Conservation (phyloP, 2,329 filamentous ascomycete genomes). For the Periconia macrospinosa region DNA sequence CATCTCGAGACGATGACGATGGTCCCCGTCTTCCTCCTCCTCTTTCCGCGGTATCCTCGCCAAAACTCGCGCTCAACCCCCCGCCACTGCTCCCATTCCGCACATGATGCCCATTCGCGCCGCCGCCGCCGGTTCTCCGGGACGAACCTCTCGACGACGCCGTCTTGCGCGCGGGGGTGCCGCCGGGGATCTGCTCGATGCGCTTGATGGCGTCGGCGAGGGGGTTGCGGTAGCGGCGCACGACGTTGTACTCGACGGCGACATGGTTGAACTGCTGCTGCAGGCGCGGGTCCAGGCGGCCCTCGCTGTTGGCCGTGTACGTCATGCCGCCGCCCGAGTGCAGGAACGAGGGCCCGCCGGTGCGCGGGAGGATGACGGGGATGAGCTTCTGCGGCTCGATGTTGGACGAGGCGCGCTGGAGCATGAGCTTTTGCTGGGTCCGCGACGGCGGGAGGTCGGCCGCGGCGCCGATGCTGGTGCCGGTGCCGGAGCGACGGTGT, state of each 20-base stretch:
- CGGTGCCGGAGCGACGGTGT: slow-evolving; percentile 38
- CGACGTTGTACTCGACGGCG: slow-evolving; percentile 73
- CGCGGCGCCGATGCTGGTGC: slow-evolving; percentile 28
- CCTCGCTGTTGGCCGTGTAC: slow-evolving; percentile 38
- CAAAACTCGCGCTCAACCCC: slow-evolving; percentile 31
- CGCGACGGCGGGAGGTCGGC: slow-evolving; percentile 56
- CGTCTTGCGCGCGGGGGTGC: slow-evolving; percentile 34
- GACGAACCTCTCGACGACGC: not conserved
- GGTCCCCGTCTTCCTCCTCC: slow-evolving; percentile 30
- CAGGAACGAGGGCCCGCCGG: slow-evolving; percentile 36
- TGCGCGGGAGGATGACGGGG: slow-evolving; percentile 42
- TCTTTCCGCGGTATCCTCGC: slow-evolving; percentile 34
- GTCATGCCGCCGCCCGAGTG: slow-evolving; percentile 33
- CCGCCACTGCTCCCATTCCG: slow-evolving; percentile 24
- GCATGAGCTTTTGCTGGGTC: slow-evolving; percentile 74
- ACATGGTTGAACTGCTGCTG: slow-evolving; percentile 69
- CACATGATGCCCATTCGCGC: not conserved
- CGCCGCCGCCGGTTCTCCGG: no score
- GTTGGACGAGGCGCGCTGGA: slow-evolving; percentile 72
- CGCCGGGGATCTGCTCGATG: slow-evolving; percentile 54
- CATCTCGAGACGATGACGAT: no score
- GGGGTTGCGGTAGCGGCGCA: slow-evolving; percentile 72
- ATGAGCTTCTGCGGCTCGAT: slow-evolving; percentile 63
- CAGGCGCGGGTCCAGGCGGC: slow-evolving; percentile 62
- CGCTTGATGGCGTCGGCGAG: slow-evolving; percentile 64